Evolutionary conservation across 257 asterid species (phyloP).

Genomic region (Penstemon newberryi): DNA sequence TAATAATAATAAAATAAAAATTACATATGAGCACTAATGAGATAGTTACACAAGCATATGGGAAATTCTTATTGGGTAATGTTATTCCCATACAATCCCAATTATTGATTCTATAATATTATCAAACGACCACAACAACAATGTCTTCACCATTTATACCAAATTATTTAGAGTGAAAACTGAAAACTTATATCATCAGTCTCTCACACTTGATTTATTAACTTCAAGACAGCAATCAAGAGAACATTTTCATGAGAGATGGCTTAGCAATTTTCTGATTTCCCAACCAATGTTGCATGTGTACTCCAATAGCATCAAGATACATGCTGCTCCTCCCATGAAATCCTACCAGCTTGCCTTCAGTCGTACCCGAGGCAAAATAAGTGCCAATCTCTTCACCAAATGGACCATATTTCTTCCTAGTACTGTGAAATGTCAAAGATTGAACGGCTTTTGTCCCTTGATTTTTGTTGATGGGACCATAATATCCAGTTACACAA

Average conservation of each 20-base stretch:
- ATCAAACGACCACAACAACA: too few relatives aligned
- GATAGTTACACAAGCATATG: too few relatives aligned
- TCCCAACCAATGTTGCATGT: conserved; percentile 90
- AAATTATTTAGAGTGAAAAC: too few relatives aligned
- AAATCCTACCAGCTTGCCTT: conserved; percentile 84
- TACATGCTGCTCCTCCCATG: conserved; percentile 78
- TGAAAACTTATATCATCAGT: too few relatives aligned
- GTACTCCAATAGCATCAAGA: conserved; percentile 85
- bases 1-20: too few relatives aligned
- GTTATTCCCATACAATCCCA: too few relatives aligned
- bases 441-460: conserved; percentile 57
- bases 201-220: too few relatives aligned
- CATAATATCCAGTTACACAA: conserved; percentile 69
- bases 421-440: conserved; percentile 57
- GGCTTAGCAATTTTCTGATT: conserved; percentile 49
- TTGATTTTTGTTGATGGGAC: conserved; percentile 46
- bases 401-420: conserved; percentile 65
- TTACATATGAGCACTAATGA: too few relatives aligned
- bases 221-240: conserved; percentile 21
- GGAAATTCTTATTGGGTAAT: too few relatives aligned
- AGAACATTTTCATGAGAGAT: conserved; percentile 49
- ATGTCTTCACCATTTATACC: too few relatives aligned
- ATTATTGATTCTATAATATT: too few relatives aligned
- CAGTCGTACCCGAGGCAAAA: conserved; percentile 66
- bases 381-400: conserved; percentile 68